Base-by-base conservation (phyloP, 495 filamentous ascomycete genomes). In the Aspergillus baeticus region DNA sequence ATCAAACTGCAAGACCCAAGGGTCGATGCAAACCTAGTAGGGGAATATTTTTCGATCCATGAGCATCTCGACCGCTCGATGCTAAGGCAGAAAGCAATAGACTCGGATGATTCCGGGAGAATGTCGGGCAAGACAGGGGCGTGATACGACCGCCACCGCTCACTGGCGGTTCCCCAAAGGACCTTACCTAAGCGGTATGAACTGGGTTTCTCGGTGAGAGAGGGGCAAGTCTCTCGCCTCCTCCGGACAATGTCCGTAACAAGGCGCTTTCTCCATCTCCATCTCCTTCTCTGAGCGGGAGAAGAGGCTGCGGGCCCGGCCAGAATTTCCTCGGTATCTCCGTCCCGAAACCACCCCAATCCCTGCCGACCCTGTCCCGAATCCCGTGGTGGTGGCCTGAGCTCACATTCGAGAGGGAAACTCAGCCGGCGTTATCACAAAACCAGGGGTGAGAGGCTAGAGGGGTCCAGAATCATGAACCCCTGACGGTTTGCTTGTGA, bases 311-410 rank as follows among this genome's bases (percentile, higher is more conserved):
- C 52, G 56, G 56, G 47, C 48, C 55, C 44, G 55, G 53, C 48
- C 53, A 57, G 54, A 63, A 57, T 51, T 51, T 43, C 53, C 58
- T 66, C 64, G 64, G 64, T 57, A 60, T 66, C 49, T 45, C 64
- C 61, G 56, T 42, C 43, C 64, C 64, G 60, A 60, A 39, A 36
- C 41, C 38, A 47, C 29, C 45, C 18, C 31, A 33, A 38, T 33
- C 36, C 55, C 11, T 61, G 58, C 61, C 64, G 64, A 66, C 37
- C 54, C 57, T 53, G 43, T 63, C 64, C 64, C 64, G 64, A 66
- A 43, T 63, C 58, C 60, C 60, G 63, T 62, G 49, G 6, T 51
- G 49, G 55, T 63, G 60, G 60, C 54, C 55, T 63, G 63, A 65
- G 59, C 48, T 58, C 52, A 45, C 45, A 22, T 35, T 37, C 43